Conservation (phyloP, 495 filamentous ascomycete genomes). For the Hypoxylon fragiforme region DNA sequence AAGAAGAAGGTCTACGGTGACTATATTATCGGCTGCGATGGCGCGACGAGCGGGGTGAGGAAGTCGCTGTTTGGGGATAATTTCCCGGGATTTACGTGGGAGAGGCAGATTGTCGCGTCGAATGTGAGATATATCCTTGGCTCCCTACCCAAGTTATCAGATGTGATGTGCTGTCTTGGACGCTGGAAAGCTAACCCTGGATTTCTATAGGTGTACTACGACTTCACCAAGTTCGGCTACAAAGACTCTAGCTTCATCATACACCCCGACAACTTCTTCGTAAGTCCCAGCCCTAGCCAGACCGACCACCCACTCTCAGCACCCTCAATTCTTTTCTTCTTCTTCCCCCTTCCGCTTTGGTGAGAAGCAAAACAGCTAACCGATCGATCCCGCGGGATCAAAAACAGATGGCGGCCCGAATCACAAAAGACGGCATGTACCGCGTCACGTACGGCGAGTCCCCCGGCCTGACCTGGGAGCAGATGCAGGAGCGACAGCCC, state of each 20-base stretch:
- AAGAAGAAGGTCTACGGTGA: constrained; percentile 51
- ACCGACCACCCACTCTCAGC: no score
- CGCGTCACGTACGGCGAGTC: constrained; percentile 63
- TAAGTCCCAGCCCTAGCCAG: constrained; percentile 33
- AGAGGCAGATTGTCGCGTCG: constrained; percentile 63
- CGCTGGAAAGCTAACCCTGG: not conserved
- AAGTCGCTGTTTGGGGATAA: constrained; percentile 60
- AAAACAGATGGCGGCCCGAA: constrained; percentile 58
- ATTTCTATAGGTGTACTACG: constrained; percentile 54
- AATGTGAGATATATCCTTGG: constrained; percentile 50
- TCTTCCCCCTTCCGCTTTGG: no score
- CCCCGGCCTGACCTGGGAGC: constrained; percentile 53
- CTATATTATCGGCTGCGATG: constrained; percentile 63
- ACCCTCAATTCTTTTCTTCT: no score
- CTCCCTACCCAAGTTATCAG: not conserved
- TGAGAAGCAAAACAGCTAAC: no score
- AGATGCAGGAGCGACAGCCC: constrained; percentile 58
- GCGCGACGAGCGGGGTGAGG: constrained; percentile 58
- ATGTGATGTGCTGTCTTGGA: not conserved
- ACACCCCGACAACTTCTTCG: constrained; percentile 59
- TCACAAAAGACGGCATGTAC: constrained; percentile 61
- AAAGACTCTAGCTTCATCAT: constrained; percentile 63
- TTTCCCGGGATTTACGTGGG: constrained; percentile 62
- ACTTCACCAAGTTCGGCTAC: constrained; percentile 56
- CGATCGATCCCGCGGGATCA: no score